Evolutionary conservation across 2,329 filamentous ascomycete genomes (phyloP).

Genomic region (Helminthosporium solani): DNA sequence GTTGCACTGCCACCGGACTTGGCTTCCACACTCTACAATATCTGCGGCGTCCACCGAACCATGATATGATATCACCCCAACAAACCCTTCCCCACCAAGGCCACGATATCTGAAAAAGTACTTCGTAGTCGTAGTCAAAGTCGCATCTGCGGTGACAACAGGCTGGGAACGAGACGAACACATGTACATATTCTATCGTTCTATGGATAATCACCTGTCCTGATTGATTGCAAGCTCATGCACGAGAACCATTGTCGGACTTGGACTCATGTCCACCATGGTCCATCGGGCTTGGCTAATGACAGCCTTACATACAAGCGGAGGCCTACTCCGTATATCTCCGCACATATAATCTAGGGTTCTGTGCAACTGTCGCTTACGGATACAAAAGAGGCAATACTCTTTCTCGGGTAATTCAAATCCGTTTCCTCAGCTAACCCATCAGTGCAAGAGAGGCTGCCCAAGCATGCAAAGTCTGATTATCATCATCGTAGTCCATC

Average conservation of each 20-base stretch:
- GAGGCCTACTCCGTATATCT: neutral
- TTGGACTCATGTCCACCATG: neutral
- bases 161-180: no score
- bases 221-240: no score
- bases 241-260: neutral
- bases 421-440: neutral
- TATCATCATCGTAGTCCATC: neutral
- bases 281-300: neutral
- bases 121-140: no score
- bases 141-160: no score
- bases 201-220: no score
- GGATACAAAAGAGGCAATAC: neutral
- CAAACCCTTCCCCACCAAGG: no score
- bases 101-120: no score
- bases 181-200: no score
- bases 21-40: no score
- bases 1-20: neutral
- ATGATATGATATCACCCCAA: no score
- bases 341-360: neutral
- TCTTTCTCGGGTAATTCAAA: neutral
- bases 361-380: slow-evolving; percentile 2
- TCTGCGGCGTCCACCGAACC: no score
- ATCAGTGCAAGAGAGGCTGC: neutral
- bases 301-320: slow-evolving; percentile 5
- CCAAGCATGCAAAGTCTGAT: neutral